A percentile compares a stretch with the other conserved stretches of the same genome.
phyloP scores from a whole-genome alignment of 164 flowering plant species.

The Annona squamosa region DNA sequence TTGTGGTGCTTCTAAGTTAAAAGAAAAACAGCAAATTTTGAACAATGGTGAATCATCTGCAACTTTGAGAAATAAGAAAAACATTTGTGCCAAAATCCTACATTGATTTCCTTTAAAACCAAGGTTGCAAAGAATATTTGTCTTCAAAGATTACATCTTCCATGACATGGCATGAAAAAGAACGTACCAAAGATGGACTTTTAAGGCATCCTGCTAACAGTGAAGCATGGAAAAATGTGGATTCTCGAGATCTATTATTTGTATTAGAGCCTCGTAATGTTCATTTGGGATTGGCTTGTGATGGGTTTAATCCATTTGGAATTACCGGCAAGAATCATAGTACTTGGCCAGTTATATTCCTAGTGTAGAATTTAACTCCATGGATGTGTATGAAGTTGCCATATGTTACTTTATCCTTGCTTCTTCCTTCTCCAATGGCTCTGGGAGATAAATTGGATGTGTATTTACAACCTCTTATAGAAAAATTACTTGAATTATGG shows the following conservation, averaged over 20 bases:
- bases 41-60: no score
- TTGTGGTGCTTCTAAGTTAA: background rate
- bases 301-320: constrained; percentile 17
- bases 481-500: background rate
- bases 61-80: background rate
- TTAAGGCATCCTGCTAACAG: background rate
- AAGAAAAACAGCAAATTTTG: background rate
- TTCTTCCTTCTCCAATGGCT: constrained; percentile 12
- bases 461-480: background rate
- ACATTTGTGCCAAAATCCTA: background rate
- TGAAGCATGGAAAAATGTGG: background rate
- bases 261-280: no score
- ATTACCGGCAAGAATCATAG: background rate
- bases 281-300: background rate
- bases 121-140: background rate
- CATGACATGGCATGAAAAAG: constrained; percentile 10
- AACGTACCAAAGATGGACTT: background rate
- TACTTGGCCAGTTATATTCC: background rate
- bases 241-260: background rate
- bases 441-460: constrained; percentile 3
- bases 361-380: background rate
- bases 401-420: constrained; percentile 12
- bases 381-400: background rate
- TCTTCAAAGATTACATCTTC: background rate
- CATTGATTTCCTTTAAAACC: background rate